Evolutionary conservation across 257 asterid species (phyloP), one percentile per base, ranked within the genome.

Genomic region (Primulina huaijiensis): DNA sequence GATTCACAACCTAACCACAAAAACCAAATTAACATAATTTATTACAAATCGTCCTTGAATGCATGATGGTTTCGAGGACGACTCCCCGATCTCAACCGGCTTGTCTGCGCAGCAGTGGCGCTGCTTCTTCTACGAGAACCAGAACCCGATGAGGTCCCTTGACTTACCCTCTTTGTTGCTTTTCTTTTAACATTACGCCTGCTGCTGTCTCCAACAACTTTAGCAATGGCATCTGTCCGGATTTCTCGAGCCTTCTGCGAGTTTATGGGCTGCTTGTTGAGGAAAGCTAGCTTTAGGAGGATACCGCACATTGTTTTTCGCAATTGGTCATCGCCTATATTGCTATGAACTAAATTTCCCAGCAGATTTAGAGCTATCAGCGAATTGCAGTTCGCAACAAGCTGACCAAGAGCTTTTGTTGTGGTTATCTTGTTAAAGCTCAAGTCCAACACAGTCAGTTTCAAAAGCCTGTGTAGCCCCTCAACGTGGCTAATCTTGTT

Each of bases 401-500:
- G 92, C 83, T 92, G 98, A 40, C 97, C 92, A 14, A 92, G 85
- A 16, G 88, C 87, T 76, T 88, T 92, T 17, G 88, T 79, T 38
- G 98, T 86, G 2, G 92, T 83, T 65, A 89, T 81, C 67, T 87
- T 92, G 86, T 92, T 89, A 80, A 88, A 89, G 83, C 97, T 88
- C 83, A 92, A 72, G 79, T 92, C 96, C 69, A 92, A 59, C 30
- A 88, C 84, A 2, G 84, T 78, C 73, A 92, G 86, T 77, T 92
- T 92, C 78, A 87, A 66, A 57, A 86, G 96, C 56, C 98, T 76
- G 68, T 92, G 97, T 64, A 92, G 83, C 72, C 98, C 97, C 75
- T 92, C 97, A 16, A 88, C 87, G 2, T 78, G 69, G 38, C 97
- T 92, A 63, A 92, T 80, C 86, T 89, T 92, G 88, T 92, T 92